A percentile compares a stretch with the other conserved stretches of the same genome.
Conservation (phyloP, 208 protist genomes). For the Leptomonas seymouri region DNA sequence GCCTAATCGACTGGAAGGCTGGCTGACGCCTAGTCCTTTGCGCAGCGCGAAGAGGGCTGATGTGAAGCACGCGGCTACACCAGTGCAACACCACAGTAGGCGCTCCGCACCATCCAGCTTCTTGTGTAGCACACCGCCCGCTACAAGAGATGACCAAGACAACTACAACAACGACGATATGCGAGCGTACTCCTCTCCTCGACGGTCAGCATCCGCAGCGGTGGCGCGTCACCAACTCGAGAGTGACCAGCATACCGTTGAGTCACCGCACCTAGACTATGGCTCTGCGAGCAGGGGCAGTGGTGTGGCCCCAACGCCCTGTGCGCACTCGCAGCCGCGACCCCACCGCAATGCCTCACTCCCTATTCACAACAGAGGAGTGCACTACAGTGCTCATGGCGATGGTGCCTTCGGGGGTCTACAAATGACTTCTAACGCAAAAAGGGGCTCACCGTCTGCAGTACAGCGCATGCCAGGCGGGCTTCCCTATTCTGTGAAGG, state of each 20-base stretch:
- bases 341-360: not conserved
- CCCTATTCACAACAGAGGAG: not conserved
- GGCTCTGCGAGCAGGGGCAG: not conserved
- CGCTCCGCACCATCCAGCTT: not conserved
- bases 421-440: not conserved
- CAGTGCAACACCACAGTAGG: not conserved
- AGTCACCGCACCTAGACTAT: not conserved
- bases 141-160: not conserved
- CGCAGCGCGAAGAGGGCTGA: not conserved
- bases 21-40: slow-evolving; percentile 5
- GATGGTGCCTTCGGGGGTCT: not conserved
- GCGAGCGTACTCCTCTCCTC: not conserved
- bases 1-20: not conserved
- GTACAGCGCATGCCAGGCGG: not conserved
- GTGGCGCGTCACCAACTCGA: not conserved
- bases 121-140: not conserved
- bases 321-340: slow-evolving; percentile 6
- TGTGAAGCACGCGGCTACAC: not conserved
- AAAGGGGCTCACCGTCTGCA: not conserved
- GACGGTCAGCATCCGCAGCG: not conserved
- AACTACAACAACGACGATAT: not conserved
- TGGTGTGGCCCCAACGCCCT: not conserved
- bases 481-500: not conserved
- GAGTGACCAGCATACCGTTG: too few relatives aligned
- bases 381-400: not conserved